These are phyloP conservation scores for Pezicula carpinea DNA, from an alignment of 2,329 filamentous ascomycete genomes.

Conservation along the genomic window DNA sequence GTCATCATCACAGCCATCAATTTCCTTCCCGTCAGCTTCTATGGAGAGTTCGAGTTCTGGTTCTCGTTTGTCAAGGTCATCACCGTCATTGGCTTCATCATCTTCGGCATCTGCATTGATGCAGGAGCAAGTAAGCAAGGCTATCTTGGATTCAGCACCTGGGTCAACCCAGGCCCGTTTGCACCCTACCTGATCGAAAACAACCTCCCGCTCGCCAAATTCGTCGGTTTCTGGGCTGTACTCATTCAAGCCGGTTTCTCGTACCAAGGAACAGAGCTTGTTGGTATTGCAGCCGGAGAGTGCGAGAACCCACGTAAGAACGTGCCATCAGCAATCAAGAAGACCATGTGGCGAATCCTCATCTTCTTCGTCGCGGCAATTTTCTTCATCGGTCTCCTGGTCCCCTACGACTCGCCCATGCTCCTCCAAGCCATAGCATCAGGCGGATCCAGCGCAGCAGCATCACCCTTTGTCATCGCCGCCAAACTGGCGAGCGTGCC, in stretches of 20 bases:
- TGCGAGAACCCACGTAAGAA: constrained; percentile 67
- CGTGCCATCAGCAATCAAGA: constrained; percentile 67
- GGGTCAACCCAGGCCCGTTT: constrained; percentile 65
- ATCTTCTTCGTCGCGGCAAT: constrained; percentile 60
- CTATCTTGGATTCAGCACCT: constrained; percentile 72
- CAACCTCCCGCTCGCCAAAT: constrained; percentile 50
- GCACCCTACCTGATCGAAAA: constrained; percentile 49
- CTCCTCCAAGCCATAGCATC: constrained; percentile 37
- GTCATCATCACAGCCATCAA: constrained; percentile 64
- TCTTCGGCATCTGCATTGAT: constrained; percentile 72
- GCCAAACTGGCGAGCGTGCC: constrained; percentile 62
- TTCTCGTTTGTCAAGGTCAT: constrained; percentile 73
- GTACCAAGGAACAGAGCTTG: constrained; percentile 70
- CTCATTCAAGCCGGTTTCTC: constrained; percentile 66
- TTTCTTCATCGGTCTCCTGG: constrained; percentile 68
- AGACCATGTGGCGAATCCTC: constrained; percentile 72
- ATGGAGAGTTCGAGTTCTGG: constrained; percentile 77
- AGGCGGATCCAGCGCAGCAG: constrained; percentile 49
- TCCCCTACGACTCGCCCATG: constrained; percentile 55
- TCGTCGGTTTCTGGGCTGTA: constrained; percentile 66
- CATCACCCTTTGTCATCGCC: constrained; percentile 55
- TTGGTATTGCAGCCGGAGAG: constrained; percentile 75
- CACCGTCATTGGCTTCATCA: constrained; percentile 69
- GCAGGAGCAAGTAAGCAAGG: constrained; percentile 64
- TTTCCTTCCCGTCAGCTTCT: constrained; percentile 66